Evolutionary conservation across 1,284 basidiomycete genomes (phyloP), one percentile per base, ranked within the genome.

Genomic region (Mycosarcoma maydis): DNA sequence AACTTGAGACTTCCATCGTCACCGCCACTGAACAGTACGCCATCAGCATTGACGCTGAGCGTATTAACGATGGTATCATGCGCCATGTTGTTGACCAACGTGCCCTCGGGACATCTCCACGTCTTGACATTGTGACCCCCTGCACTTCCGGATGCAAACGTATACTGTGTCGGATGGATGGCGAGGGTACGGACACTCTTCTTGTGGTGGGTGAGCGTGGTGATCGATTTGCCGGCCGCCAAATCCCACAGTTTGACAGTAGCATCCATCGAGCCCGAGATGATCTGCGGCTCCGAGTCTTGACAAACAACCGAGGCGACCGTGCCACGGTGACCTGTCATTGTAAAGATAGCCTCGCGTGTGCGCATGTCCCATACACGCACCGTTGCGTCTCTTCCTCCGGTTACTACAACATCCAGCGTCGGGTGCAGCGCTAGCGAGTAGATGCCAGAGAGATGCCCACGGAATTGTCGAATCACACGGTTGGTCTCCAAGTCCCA

Each of bases 341-440:
- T 86, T 19, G 95, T 91, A 81, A 97, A 93, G 52, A 98, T 91
- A 80, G 94, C 92, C 19, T 92, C 90, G 80, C 97, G 94, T 27
- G 94, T 96, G 41, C 95, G 88, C 94, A 99, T 98, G 79, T 99
- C 95, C 95, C 95, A 99, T 0, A 97, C 94, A 56, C 96, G 89
- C 2, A 94, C 95, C 8, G 91, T 92, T 8, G 95, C 92, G 76
- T 98, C 96, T 75, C 95, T 89, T 39, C 96, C 95, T 4, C 91
- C 89, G 0, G 95, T 98, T 30, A 97, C 93, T 19, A 98, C 87
- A 0, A 99, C 86, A 77, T 98, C 95, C 37, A 99, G 88, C 0
- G 95, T 98, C 1, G 95, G 96, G 78, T 98, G 96, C 9, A 98
- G 85, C 32, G 89, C 85, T 19, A 80, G 50, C 36, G 72, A 61